Conservation (phyloP, 129 eudicot species). For the Heracleum sosnowskyi region DNA sequence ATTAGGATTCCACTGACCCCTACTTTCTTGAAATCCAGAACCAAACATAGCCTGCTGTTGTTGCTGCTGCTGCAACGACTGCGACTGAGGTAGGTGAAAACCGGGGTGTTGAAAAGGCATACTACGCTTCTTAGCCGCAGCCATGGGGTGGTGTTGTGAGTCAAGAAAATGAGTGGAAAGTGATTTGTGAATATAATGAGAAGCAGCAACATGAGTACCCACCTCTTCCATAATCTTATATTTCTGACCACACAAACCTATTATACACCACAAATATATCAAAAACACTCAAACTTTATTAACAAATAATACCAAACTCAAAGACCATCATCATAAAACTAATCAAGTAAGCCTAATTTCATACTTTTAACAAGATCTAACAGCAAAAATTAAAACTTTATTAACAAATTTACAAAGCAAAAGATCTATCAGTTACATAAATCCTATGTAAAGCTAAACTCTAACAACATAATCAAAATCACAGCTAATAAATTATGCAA, state of each 20-base stretch:
- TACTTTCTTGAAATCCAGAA: slow-evolving; percentile 26
- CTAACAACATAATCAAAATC: too few relatives aligned
- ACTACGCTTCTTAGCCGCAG: slow-evolving; percentile 59
- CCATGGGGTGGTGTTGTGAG: slow-evolving; percentile 27
- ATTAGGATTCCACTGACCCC: slow-evolving; percentile 57
- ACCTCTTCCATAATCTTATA: slow-evolving; percentile 60
- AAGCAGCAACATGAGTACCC: slow-evolving; percentile 70
- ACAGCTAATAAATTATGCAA: too few relatives aligned
- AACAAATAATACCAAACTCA: neutral
- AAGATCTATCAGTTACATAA: neutral
- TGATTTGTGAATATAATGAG: slow-evolving; percentile 48
- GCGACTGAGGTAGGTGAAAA: slow-evolving; percentile 37
- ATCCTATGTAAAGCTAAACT: neutral
- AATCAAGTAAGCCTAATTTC: neutral
- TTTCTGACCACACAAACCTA: slow-evolving; percentile 5
- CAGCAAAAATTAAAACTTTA: neutral
- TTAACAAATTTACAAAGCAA: neutral
- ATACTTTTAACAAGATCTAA: neutral
- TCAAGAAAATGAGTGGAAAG: slow-evolving; percentile 40
- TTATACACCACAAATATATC: neutral
- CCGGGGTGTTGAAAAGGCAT: slow-evolving; percentile 39
- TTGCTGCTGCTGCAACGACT: slow-evolving; percentile 33
- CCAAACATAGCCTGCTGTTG: slow-evolving; percentile 15
- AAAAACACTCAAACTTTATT: neutral
- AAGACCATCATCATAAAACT: neutral